phyloP scores from a whole-genome alignment of 2,329 filamentous ascomycete genomes.

The Xylariaceae sp. region DNA sequence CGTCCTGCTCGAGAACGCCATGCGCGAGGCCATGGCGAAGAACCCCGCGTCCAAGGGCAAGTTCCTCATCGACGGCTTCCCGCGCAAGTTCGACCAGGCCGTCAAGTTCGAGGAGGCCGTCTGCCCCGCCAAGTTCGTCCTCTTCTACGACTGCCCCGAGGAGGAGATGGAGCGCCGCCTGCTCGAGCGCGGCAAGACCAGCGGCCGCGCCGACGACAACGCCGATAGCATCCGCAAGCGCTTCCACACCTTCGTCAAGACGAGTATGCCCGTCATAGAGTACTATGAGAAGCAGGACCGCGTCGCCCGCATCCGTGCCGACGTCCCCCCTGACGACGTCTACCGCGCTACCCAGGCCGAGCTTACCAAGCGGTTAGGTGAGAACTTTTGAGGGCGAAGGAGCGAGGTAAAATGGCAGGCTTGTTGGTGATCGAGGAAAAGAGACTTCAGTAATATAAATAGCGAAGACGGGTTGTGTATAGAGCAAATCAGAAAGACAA shows the following conservation, averaged over 20 bases:
- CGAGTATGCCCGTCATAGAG: slow-evolving; percentile 95
- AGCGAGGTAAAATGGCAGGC: background rate
- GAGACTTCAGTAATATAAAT: background rate
- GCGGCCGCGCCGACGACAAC: slow-evolving; percentile 91
- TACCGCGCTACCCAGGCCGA: slow-evolving; percentile 60
- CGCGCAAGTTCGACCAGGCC: slow-evolving; percentile 96
- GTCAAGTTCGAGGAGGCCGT: slow-evolving; percentile 91
- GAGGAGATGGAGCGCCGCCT: slow-evolving; percentile 83
- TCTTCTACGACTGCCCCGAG: slow-evolving; percentile 96
- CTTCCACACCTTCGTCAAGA: slow-evolving; percentile 92
- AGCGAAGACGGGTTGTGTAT: slow-evolving; percentile 6
- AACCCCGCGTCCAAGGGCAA: slow-evolving; percentile 59
- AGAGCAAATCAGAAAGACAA: slow-evolving; percentile 15
- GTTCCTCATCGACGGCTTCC: slow-evolving; percentile 86
- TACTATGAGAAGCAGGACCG: slow-evolving; percentile 78
- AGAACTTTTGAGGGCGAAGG: slow-evolving; percentile 42
- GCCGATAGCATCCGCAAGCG: slow-evolving; percentile 95
- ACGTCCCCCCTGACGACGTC: slow-evolving; percentile 68
- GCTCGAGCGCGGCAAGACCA: slow-evolving; percentile 90
- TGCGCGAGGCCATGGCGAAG: slow-evolving; percentile 72
- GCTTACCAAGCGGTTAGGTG: slow-evolving; percentile 57
- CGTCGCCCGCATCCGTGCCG: slow-evolving; percentile 82
- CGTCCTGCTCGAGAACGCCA: slow-evolving; percentile 90
- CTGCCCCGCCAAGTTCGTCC: slow-evolving; percentile 80
- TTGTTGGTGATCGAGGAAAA: background rate